These are phyloP conservation scores for Myochromella boudieri DNA, from an alignment of 768 basidiomycete genomes.

Conservation along the genomic window DNA sequence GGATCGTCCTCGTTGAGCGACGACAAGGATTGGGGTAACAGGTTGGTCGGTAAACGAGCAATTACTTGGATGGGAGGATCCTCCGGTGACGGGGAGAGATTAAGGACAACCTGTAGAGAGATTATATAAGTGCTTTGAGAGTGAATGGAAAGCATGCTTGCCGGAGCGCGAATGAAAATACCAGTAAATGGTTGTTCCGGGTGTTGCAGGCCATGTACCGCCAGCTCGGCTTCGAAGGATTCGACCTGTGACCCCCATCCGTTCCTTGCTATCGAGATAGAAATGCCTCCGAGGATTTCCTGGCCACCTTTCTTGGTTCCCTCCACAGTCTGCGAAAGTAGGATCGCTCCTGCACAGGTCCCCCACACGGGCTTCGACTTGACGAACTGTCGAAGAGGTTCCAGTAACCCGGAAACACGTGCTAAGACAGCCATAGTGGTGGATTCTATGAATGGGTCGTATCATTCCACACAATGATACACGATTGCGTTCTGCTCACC, in stretches of 20 bases:
- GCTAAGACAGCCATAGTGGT: constrained; percentile 88
- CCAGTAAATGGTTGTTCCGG: constrained; percentile 68
- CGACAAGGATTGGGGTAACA: constrained; percentile 36
- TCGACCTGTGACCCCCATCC: constrained; percentile 95
- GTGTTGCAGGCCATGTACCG: constrained; percentile 61
- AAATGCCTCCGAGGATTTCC: constrained; percentile 79
- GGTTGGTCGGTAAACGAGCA: constrained; percentile 33
- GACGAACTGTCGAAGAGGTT: constrained; percentile 78
- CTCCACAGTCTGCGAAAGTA: constrained; percentile 72
- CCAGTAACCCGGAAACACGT: constrained; percentile 69
- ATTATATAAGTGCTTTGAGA: constrained; percentile 1
- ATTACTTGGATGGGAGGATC: constrained; percentile 68
- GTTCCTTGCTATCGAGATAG: constrained; percentile 80
- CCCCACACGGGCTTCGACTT: constrained; percentile 84
- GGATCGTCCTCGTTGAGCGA: constrained; percentile 51
- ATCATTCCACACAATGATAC: not conserved
- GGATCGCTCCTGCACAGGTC: constrained; percentile 93
- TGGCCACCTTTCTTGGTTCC: constrained; percentile 87
- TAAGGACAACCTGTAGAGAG: constrained; percentile 57
- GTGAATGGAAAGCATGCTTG: constrained; percentile 29
- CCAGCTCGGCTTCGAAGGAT: constrained; percentile 82
- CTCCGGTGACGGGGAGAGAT: constrained; percentile 42
- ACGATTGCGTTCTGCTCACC: constrained; percentile 47
- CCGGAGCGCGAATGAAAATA: constrained; percentile 94
- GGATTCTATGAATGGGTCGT: constrained; percentile 55